Evolutionary conservation across 441 rosid species (phyloP), one percentile per base, ranked within the genome.

Genomic region (Kokia cookei): DNA sequence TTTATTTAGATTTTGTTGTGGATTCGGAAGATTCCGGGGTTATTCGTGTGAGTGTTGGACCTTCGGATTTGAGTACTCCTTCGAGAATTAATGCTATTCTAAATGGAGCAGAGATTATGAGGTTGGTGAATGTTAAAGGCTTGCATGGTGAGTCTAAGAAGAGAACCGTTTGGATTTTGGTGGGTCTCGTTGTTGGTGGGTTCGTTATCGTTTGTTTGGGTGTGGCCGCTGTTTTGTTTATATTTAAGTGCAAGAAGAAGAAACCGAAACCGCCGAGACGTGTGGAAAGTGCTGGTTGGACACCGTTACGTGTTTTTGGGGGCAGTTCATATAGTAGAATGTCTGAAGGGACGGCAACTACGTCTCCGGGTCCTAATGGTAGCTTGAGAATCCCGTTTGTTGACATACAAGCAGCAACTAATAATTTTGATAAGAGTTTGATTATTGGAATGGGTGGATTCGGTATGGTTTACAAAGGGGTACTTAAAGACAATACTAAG

Each of bases 51-150:
- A 92, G 95, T 47, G 91, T 94, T 78, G 97, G 98, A 63, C 97
- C 97, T 42, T 94, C 98, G 1, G 88, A 77, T 73, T 77, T 94
- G 17, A 92, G 98, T 75, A 83, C 54, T 76, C 77, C 89, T 40
- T 26, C 71, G 59, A 90, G 73, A 61, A 47, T 74, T 26, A 89
- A 87, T 82, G 93, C 97, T 63, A 77, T 94, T 51, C 76, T 94
- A 79, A 94, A 92, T 70, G 98, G 98, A 43, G 90, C 87, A 0
- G 98, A 94, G 89, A 89, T 94, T 35, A 90, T 94, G 97, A 90
- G 82, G 79, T 75, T 94, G 82, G 75, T 88, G 51, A 77, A 71
- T 66, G 72, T 74, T 79, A 80, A 71, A 45, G 76, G 55, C 68
- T 73, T 74, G 9, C 70, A 57, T 32, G 45, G 64, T 5, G 84